Percentiles rank a stretch among this genome's conserved stretches.
Evolutionary conservation across 148 eudicot species (phyloP).

Genomic region (Nyssa sinensis): DNA sequence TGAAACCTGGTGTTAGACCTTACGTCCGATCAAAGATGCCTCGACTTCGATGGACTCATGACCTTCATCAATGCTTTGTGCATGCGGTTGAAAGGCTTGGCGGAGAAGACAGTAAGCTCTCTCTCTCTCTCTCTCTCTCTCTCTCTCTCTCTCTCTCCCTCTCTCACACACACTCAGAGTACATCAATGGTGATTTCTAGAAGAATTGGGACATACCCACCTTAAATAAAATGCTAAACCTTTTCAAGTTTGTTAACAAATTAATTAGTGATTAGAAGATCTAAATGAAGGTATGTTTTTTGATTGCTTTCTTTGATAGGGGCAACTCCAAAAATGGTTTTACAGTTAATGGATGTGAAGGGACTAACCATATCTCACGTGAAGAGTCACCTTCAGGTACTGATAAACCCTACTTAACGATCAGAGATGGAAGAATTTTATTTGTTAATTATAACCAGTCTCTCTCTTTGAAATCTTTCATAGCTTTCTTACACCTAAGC

Average conservation of each 20-base stretch:
- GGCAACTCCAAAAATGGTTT: slow-evolving; percentile 74
- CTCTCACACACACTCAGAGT: too few species aligned
- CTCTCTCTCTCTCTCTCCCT: too few species aligned
- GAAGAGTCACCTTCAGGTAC: slow-evolving; percentile 84
- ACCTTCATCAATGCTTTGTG: slow-evolving; percentile 61
- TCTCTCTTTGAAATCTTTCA: background rate
- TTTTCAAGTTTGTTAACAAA: too few species aligned
- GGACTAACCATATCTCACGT: slow-evolving; percentile 68
- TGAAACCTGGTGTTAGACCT: slow-evolving; percentile 36
- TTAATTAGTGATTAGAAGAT: too few species aligned
- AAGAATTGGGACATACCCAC: too few species aligned
- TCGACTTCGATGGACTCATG: slow-evolving; percentile 63
- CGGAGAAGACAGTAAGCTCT: slow-evolving; percentile 59
- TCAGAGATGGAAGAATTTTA: background rate
- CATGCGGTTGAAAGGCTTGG: slow-evolving; percentile 68
- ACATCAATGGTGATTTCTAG: too few species aligned
- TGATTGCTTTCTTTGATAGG: slow-evolving; percentile 27
- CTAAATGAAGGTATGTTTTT: background rate
- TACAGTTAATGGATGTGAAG: slow-evolving; percentile 59
- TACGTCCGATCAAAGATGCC: slow-evolving; percentile 60
- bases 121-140: slow-evolving; percentile 13
- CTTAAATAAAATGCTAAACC: too few species aligned
- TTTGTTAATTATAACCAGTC: background rate
- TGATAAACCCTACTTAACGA: background rate
- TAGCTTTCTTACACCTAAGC: background rate